Evolutionary conservation across 78 protist genomes (phyloP), one percentile per base, ranked within the genome.

Genomic region (Cavenderia fasciculata): DNA sequence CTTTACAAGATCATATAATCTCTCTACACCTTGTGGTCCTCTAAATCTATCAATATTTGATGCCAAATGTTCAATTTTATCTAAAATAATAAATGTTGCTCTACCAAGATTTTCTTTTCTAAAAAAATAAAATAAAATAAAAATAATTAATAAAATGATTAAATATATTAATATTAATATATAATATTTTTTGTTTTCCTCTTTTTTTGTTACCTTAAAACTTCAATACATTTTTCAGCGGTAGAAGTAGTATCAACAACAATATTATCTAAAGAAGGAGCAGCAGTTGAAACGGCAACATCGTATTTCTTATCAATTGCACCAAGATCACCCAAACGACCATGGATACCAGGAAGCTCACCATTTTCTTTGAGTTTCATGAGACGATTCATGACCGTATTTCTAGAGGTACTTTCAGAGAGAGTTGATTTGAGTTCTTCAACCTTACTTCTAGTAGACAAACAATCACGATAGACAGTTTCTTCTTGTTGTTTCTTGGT

Each of bases 271-370:
- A 98, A 77, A 1, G 92, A 78, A 8, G 68, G 78, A 56, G 97
- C 85, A 7, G 97, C 95, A 6, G 99, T 97, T 11, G 97, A 92
- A 34, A 97, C 92, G 31, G 99, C 99, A 2, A 98, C 96, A 65
- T 97, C 99, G 72, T 95, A 98, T 82, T 75, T 43, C 44, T 5
- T 93, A 23, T 94, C 97, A 46, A 99, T 98, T 23, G 86, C 16
- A 27, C 99, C 99, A 21, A 99, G 95, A 38, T 96, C 96, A 33
- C 99, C 99, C 36, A 99, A 95, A n/a, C 99, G 82, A 6, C 99
- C 99, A 57, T 85, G 85, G n/a, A 96, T 74, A 23, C 97, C 97
- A 0, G 59, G 7, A 23, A 96, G 19, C 74, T 46, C 51, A 41
- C 92, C 92, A 40, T n/a, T 2, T 8, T 25, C 51, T 77, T 74